These are phyloP conservation scores for Aspergillus melleus DNA, from an alignment of 2,329 filamentous ascomycete species.

Conservation along the genomic window DNA sequence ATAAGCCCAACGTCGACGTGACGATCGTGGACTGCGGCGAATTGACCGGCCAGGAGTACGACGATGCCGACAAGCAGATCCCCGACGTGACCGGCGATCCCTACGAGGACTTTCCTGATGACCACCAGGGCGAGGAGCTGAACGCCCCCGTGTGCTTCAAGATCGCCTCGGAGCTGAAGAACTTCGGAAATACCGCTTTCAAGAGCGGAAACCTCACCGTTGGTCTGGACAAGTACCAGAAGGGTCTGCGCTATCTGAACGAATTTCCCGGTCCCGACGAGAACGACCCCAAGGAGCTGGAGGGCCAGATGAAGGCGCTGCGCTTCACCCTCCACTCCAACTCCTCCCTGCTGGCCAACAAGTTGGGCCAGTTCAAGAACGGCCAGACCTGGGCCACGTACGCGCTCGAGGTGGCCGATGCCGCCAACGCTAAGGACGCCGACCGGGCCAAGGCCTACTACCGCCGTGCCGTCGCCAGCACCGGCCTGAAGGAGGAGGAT, in stretches of 20 bases:
- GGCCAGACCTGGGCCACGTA: conserved; percentile 68
- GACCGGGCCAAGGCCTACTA: conserved; percentile 90
- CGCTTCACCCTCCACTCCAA: conserved; percentile 89
- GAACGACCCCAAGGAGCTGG: conserved; percentile 67
- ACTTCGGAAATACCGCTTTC: conserved; percentile 89
- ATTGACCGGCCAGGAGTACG: conserved; percentile 70
- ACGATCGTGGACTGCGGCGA: conserved; percentile 83
- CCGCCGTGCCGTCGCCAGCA: conserved; percentile 73
- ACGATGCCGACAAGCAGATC: conserved; percentile 64
- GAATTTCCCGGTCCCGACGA: conserved; percentile 73
- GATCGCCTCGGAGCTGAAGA: conserved; percentile 84
- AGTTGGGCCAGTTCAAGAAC: conserved; percentile 71
- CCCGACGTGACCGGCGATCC: conserved; percentile 82
- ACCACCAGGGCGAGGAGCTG: conserved; percentile 64
- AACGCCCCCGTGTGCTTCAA: conserved; percentile 68
- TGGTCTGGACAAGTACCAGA: conserved; percentile 89
- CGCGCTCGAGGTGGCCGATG: conserved; percentile 65
- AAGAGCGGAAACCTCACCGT: conserved; percentile 70
- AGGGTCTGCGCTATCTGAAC: conserved; percentile 84
- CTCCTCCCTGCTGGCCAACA: conserved; percentile 79
- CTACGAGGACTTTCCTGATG: conserved; percentile 95
- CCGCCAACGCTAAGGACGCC: conserved; percentile 63
- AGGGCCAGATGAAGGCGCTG: conserved; percentile 66
- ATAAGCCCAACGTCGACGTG: conserved; percentile 75
- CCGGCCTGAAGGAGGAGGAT: conserved; percentile 81